A percentile compares a stretch with the other conserved stretches of the same genome.
phyloP scores from a whole-genome alignment of 371 early-diverging fungal genomes.

The Mortierella sp. region DNA sequence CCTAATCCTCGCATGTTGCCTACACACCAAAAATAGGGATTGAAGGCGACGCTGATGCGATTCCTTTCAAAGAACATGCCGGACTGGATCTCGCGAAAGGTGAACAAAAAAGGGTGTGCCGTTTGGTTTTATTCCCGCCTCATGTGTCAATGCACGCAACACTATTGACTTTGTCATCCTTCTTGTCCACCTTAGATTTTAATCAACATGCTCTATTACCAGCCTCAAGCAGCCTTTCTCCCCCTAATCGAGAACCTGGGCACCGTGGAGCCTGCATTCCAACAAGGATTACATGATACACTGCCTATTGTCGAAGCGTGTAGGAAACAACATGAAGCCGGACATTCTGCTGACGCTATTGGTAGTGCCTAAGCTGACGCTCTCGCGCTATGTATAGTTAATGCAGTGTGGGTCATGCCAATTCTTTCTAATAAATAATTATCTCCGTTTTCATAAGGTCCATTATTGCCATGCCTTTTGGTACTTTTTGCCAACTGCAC shows the following conservation, averaged over 20 bases:
- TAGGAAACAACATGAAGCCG: neutral
- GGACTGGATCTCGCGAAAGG: neutral
- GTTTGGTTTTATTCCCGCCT: too few relatives aligned
- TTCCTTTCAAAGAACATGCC: neutral
- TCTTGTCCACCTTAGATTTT: neutral
- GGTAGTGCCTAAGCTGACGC: too few relatives aligned
- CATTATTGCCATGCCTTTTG: too few relatives aligned
- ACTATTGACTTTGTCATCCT: neutral
- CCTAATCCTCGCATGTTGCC: too few relatives aligned
- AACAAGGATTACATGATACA: neutral
- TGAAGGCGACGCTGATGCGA: neutral
- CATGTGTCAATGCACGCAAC: neutral
- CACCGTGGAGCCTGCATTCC: neutral
- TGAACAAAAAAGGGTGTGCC: neutral
- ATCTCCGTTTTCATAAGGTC: too few relatives aligned
- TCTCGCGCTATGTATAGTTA: too few relatives aligned
- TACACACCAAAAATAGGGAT: neutral
- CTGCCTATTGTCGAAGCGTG: neutral
- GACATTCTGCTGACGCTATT: too few relatives aligned
- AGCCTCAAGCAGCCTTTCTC: neutral
- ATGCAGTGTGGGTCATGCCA: too few relatives aligned
- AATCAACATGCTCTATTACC: neutral
- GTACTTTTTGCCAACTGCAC: too few relatives aligned
- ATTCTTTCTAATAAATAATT: too few relatives aligned
- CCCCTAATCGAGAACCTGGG: neutral